A percentile compares a stretch with the other conserved stretches of the same genome.
Conservation (phyloP, 2,329 filamentous ascomycete species). For the Colletotrichum sojae region DNA sequence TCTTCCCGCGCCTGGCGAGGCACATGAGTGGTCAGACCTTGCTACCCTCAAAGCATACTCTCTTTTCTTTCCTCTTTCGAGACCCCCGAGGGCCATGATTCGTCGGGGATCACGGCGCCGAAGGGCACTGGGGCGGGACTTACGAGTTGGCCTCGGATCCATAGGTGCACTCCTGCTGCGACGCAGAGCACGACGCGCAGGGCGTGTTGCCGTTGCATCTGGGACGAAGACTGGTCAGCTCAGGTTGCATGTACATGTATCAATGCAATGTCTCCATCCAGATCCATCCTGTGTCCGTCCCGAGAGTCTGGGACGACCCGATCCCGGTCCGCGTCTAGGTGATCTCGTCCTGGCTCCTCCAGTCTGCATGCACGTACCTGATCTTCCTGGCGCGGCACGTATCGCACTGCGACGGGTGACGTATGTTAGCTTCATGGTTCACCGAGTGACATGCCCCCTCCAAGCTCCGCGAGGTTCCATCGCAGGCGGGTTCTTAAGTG, state of each 20-base stretch:
- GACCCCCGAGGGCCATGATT: background rate
- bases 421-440: conserved; percentile 11
- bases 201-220: conserved; percentile 65
- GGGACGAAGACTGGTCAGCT: conserved; percentile 23
- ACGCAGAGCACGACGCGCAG: conserved; percentile 55
- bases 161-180: conserved; percentile 57
- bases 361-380: conserved; percentile 49
- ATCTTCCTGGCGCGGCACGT: conserved; percentile 63
- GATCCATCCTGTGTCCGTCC: conserved; percentile 5
- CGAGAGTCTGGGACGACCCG: conserved; percentile 23
- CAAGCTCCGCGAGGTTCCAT: background rate
- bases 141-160: conserved; percentile 61
- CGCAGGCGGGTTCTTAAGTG: too few relatives aligned
- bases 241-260: background rate
- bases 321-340: background rate
- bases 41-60: background rate
- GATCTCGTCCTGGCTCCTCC: conserved; percentile 13
- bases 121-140: conserved; percentile 40
- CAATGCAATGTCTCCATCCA: background rate
- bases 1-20: conserved; percentile 60
- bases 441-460: background rate
- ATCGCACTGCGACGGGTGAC: conserved; percentile 57
- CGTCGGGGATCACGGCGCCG: conserved; percentile 28
- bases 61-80: background rate
- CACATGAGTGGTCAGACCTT: conserved; percentile 24